These are phyloP conservation scores for Gossypium aridum DNA, from an alignment of 441 rosid genomes.

Conservation along the genomic window DNA sequence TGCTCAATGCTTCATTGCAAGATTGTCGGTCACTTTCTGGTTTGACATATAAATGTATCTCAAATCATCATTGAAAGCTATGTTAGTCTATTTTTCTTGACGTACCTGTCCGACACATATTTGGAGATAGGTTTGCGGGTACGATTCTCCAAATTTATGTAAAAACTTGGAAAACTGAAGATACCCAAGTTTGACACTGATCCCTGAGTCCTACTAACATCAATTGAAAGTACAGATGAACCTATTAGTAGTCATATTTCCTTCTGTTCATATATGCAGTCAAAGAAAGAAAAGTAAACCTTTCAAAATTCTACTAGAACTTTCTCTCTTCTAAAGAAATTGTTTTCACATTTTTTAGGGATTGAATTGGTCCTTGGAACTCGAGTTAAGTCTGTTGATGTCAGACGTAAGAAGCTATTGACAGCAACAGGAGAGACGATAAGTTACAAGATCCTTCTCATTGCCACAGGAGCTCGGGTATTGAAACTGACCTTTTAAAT, in stretches of 20 bases:
- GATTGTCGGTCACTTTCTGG: neutral
- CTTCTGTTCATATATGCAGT: neutral
- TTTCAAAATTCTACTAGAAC: neutral
- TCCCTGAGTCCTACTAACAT: neutral
- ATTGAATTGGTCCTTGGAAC: conserved; percentile 91
- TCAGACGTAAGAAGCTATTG: conserved; percentile 77
- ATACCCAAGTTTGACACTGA: neutral
- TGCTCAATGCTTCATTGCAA: conserved; percentile 3
- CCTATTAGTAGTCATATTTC: neutral
- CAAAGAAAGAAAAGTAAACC: neutral
- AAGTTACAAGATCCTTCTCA: conserved; percentile 77
- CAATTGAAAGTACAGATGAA: neutral
- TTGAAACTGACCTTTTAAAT: conserved; percentile 31
- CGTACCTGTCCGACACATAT: neutral
- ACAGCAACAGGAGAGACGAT: conserved; percentile 94
- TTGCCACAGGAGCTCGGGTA: conserved; percentile 99
- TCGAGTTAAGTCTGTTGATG: conserved; percentile 84
- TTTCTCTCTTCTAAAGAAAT: neutral
- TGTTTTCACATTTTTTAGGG: conserved; percentile 32
- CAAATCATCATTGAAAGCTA: neutral
- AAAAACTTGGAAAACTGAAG: neutral
- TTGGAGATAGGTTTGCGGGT: neutral
- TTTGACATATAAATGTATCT: neutral
- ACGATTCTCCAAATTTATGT: neutral
- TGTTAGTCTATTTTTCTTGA: neutral